Conservation (phyloP, 2,329 filamentous ascomycete species). For the Colletotrichum sansevieriae region DNA sequence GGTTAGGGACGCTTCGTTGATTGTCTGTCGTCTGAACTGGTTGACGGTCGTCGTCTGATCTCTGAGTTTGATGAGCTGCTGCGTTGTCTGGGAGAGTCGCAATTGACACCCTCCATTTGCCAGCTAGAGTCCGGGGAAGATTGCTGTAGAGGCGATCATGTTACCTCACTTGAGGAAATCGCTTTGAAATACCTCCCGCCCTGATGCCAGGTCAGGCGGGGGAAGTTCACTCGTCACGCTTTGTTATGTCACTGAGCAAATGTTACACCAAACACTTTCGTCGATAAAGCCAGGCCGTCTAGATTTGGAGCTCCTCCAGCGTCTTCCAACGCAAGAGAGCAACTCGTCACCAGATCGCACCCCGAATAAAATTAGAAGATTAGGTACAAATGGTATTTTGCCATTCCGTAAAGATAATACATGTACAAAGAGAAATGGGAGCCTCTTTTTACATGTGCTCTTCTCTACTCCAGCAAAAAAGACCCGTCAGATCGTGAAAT, state of each 20-base stretch:
- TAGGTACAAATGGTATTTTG: slow-evolving; percentile 55
- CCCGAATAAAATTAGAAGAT: slow-evolving; percentile 60
- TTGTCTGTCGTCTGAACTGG: neutral
- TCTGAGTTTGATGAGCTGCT: neutral
- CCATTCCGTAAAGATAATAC: slow-evolving; percentile 44
- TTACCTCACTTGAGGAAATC: slow-evolving; percentile 35
- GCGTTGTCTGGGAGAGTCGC: slow-evolving; percentile 4
- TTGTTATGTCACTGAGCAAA: slow-evolving; percentile 1
- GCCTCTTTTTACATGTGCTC: slow-evolving; percentile 50
- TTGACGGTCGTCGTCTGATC: slow-evolving; percentile 9
- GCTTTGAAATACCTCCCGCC: neutral
- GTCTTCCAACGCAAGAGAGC: slow-evolving; percentile 18
- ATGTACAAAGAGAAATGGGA: slow-evolving; percentile 42
- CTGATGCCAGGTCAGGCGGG: neutral
- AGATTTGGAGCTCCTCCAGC: slow-evolving; percentile 2
- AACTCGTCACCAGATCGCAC: neutral
- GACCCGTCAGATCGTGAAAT: slow-evolving; percentile 52
- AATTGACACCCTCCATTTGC: neutral
- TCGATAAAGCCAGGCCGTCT: slow-evolving; percentile 40
- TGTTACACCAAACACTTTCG: slow-evolving; percentile 35
- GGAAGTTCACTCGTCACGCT: neutral
- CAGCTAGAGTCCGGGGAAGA: slow-evolving; percentile 19
- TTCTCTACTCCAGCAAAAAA: slow-evolving; percentile 43
- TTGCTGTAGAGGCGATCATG: slow-evolving; percentile 19
- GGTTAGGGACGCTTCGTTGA: too few species aligned